These are phyloP conservation scores for Jaapia argillacea DNA, from an alignment of 768 basidiomycete species.

Conservation along the genomic window DNA sequence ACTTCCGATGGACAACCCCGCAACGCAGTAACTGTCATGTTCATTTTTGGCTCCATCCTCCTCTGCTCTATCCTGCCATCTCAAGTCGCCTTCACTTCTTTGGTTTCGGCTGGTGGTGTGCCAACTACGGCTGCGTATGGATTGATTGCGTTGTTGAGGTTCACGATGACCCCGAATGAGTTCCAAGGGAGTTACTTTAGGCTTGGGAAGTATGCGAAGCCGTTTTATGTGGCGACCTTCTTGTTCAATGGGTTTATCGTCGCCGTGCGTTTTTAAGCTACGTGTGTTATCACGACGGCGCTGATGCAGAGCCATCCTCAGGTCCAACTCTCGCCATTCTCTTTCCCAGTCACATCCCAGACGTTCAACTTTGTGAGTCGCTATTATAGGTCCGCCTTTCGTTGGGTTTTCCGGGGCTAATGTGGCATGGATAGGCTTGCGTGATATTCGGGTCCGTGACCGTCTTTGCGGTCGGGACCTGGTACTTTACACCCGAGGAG, in stretches of 20 bases:
- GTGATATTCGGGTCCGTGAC: conserved; percentile 78
- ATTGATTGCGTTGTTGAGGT: conserved; percentile 64
- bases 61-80: conserved; percentile 88
- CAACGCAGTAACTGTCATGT: conserved; percentile 85
- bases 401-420: neutral
- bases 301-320: conserved; percentile 16
- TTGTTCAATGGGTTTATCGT: conserved; percentile 71
- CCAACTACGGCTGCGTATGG: conserved; percentile 88
- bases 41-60: conserved; percentile 59
- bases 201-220: conserved; percentile 53
- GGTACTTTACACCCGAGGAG: conserved; percentile 72
- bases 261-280: conserved; percentile 38
- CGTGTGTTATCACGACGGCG: conserved; percentile 2
- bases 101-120: conserved; percentile 77
- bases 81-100: conserved; percentile 85
- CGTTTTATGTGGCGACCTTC: conserved; percentile 58
- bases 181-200: conserved; percentile 70
- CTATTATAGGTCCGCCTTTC: neutral
- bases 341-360: conserved; percentile 66
- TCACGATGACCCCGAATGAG: conserved; percentile 67
- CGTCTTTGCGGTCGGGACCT: conserved; percentile 64
- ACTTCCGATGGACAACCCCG: conserved; percentile 63
- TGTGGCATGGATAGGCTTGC: conserved; percentile 35
- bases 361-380: conserved; percentile 79
- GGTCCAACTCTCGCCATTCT: conserved; percentile 83